Conservation (phyloP, 306 rosid species). For the Castanea crenata region DNA sequence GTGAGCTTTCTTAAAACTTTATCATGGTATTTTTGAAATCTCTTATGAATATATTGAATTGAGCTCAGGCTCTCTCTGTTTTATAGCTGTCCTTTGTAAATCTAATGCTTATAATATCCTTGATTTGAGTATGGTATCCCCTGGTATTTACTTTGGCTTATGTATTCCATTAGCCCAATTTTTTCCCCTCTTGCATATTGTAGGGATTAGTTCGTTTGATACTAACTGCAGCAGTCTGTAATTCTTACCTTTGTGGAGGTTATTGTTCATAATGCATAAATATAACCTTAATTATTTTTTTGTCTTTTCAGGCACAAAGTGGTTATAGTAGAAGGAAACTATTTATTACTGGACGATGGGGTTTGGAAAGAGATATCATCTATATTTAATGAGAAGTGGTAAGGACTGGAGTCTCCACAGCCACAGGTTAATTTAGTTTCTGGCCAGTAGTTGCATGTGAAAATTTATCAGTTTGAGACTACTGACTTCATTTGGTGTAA, state of each 20-base stretch:
- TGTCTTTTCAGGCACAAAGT: slow-evolving; percentile 64
- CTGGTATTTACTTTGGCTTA: neutral
- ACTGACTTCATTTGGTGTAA: neutral
- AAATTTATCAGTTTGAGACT: slow-evolving; percentile 9
- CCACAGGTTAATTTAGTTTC: neutral
- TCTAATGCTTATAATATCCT: neutral
- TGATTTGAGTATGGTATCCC: neutral
- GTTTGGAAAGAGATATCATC: slow-evolving; percentile 79
- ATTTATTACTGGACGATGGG: slow-evolving; percentile 68
- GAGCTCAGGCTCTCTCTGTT: neutral
- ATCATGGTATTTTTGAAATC: neutral
- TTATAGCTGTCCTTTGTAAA: neutral
- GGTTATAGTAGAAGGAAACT: slow-evolving; percentile 83
- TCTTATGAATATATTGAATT: neutral
- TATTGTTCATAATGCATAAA: no score
- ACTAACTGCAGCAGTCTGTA: no score
- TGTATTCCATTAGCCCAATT: neutral
- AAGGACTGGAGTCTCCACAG: slow-evolving; percentile 29
- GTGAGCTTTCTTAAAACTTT: neutral
- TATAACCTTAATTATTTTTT: neutral
- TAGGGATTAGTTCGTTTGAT: no score
- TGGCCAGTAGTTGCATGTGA: slow-evolving; percentile 16
- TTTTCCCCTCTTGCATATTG: neutral
- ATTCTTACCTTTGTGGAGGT: no score
- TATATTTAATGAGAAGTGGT: slow-evolving; percentile 79